Evolutionary conservation across 2,329 filamentous ascomycete species (phyloP).

Genomic region (Stromatinia cepivora): DNA sequence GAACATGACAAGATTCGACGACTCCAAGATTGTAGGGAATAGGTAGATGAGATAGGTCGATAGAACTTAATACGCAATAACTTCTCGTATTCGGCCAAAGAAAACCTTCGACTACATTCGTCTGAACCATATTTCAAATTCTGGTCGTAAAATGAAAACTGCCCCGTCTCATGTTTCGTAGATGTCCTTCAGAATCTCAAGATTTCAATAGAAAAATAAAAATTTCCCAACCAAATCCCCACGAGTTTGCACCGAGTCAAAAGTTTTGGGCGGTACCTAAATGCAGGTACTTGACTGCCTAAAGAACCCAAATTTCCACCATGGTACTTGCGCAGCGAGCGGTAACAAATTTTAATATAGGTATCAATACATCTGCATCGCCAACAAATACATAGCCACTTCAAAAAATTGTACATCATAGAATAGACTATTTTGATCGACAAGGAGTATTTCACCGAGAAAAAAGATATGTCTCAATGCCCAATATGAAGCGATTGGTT

Average conservation of each 20-base stretch:
- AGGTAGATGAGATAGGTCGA: not conserved
- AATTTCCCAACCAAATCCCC: not conserved
- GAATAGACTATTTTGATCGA: not conserved
- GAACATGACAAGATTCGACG: not conserved
- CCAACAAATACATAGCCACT: slow-evolving; percentile 14
- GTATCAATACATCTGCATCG: slow-evolving; percentile 17
- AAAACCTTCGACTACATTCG: not conserved
- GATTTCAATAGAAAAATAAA: not conserved
- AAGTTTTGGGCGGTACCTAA: slow-evolving; percentile 8
- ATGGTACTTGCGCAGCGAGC: slow-evolving; percentile 3
- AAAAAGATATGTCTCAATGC: slow-evolving; percentile 8
- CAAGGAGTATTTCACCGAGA: not conserved
- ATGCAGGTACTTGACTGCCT: slow-evolving; percentile 18
- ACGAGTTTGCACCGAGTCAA: slow-evolving; percentile 14
- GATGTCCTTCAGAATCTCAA: not conserved
- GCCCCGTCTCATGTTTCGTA: not conserved
- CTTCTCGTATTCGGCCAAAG: not conserved
- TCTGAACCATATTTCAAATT: not conserved
- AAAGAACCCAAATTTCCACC: not conserved
- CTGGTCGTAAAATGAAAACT: not conserved
- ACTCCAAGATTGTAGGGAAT: not conserved
- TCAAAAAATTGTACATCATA: not conserved
- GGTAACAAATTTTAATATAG: not conserved
- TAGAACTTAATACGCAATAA: not conserved
- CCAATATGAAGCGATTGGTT: slow-evolving; percentile 16